phyloP scores from a whole-genome alignment of 495 filamentous ascomycete genomes.

The Neurospora africana region DNA sequence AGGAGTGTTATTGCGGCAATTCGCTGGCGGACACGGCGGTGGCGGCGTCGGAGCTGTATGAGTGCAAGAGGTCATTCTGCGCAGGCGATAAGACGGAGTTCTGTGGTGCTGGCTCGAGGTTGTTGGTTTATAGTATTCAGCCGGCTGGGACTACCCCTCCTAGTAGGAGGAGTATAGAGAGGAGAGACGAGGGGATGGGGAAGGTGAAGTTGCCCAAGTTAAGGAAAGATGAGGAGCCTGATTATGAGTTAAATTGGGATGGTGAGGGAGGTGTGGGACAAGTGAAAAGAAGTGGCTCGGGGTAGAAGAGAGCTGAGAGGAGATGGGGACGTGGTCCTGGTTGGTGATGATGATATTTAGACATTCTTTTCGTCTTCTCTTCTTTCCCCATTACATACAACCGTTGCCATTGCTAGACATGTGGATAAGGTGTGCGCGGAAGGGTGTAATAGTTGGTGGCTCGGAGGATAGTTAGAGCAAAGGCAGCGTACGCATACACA shows the following conservation, averaged over 20 bases:
- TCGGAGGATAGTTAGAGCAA: not conserved
- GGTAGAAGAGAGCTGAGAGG: not conserved
- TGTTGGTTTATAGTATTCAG: slow-evolving; percentile 10
- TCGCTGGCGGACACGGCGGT: not conserved
- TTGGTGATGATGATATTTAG: not conserved
- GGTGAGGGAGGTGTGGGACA: not conserved
- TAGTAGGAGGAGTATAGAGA: not conserved
- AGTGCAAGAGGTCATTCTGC: slow-evolving; percentile 20
- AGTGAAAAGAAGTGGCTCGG: not conserved
- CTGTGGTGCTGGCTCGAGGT: slow-evolving; percentile 16
- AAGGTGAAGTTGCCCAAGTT: not conserved
- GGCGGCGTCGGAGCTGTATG: slow-evolving; percentile 3
- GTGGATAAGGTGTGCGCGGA: not conserved
- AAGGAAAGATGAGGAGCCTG: not conserved
- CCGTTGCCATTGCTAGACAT: not conserved
- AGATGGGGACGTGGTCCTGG: not conserved
- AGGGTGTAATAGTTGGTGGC: not conserved
- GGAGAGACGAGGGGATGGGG: not conserved
- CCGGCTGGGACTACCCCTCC: not conserved
- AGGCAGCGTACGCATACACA: not conserved
- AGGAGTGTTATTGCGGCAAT: slow-evolving; percentile 22
- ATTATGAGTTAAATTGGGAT: not conserved
- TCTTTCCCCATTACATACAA: not conserved
- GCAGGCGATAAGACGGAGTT: slow-evolving; percentile 14
- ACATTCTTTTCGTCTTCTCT: not conserved